Evolutionary conservation across 306 rosid species (phyloP).

Genomic region (Biancaea sappan): DNA sequence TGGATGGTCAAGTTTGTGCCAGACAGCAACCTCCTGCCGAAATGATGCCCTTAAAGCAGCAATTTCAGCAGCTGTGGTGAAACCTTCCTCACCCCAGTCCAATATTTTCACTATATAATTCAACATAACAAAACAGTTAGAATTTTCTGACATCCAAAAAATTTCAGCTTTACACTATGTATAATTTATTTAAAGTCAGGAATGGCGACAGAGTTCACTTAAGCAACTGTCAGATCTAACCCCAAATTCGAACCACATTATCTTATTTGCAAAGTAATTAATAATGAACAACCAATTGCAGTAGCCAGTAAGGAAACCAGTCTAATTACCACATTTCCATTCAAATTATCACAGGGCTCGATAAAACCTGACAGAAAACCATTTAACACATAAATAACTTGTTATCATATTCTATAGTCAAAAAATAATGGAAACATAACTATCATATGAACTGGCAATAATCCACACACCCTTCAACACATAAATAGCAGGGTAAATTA

Average conservation of each 20-base stretch:
- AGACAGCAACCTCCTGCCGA: conserved; percentile 78
- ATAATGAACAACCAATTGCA: neutral
- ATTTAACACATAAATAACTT: neutral
- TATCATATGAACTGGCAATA: neutral
- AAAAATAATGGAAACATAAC: neutral
- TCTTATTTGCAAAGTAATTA: neutral
- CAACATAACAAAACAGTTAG: conserved; percentile 30
- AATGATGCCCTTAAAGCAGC: conserved; percentile 63
- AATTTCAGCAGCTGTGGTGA: conserved; percentile 58
- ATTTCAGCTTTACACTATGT: neutral
- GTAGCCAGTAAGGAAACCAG: neutral
- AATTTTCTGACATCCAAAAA: conserved; percentile 27
- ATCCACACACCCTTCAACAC: neutral
- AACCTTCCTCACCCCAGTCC: conserved; percentile 81
- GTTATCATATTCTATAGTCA: neutral
- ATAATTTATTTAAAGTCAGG: neutral
- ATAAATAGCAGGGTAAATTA: too few relatives aligned
- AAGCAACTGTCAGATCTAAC: neutral
- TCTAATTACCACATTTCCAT: neutral
- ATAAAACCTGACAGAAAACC: neutral
- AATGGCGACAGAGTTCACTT: neutral
- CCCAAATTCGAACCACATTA: neutral
- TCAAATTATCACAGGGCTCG: neutral
- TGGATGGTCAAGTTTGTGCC: conserved; percentile 76
- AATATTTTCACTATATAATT: conserved; percentile 61